Percentiles rank a stretch among this genome's conserved stretches.
These are phyloP conservation scores for Colletotrichum cuscutae DNA, from an alignment of 2,329 filamentous ascomycete genomes.

Conservation along the genomic window DNA sequence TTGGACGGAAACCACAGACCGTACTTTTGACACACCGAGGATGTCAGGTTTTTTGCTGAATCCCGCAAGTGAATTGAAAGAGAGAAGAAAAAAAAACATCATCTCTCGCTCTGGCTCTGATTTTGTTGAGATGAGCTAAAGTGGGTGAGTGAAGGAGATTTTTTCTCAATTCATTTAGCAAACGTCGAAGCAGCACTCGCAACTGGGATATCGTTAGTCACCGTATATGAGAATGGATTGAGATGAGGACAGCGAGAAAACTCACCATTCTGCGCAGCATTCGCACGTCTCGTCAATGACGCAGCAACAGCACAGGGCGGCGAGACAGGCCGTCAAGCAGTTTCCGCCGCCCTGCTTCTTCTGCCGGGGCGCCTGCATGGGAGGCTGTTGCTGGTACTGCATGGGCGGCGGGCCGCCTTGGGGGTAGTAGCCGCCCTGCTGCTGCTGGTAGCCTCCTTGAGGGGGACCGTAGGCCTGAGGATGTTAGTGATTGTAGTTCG, in stretches of 20 bases:
- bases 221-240: not conserved
- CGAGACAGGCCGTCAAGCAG: conserved; percentile 59
- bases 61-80: no score
- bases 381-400: conserved; percentile 53
- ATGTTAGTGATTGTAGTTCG: conserved; percentile 13
- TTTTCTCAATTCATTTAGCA: conserved; percentile 31
- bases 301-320: conserved; percentile 62
- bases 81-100: no score
- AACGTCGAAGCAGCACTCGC: conserved; percentile 48
- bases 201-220: conserved; percentile 38
- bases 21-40: not conserved
- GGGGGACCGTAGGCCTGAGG: conserved; percentile 43
- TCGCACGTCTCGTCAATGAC: conserved; percentile 61
- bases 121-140: not conserved
- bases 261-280: conserved; percentile 52
- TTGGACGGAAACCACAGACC: not conserved
- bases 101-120: not conserved
- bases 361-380: conserved; percentile 41
- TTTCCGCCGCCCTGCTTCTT: conserved; percentile 46
- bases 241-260: conserved; percentile 12
- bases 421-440: conserved; percentile 45
- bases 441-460: conserved; percentile 44
- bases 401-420: conserved; percentile 50
- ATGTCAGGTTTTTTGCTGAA: conserved; percentile 1
- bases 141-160: not conserved